phyloP scores from a whole-genome alignment of 805 yeast species.

The Candida coleopterorum region DNA sequence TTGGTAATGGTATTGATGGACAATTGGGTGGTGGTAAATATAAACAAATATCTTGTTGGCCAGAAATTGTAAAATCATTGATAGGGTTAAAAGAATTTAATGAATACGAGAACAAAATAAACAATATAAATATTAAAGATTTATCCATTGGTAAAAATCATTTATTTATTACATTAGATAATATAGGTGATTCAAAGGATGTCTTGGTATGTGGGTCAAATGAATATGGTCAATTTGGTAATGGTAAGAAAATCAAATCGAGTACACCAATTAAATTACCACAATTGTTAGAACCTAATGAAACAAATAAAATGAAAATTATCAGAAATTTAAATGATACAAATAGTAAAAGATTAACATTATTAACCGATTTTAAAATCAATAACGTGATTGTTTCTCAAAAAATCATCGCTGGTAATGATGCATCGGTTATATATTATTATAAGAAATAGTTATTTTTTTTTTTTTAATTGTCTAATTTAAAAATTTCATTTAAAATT shows the following conservation, averaged over 20 bases:
- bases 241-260: constrained; percentile 63
- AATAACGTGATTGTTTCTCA: constrained; percentile 42
- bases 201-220: constrained; percentile 83
- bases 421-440: constrained; percentile 62
- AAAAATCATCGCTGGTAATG: constrained; percentile 57
- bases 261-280: constrained; percentile 54
- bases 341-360: constrained; percentile 41
- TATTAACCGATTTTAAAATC: constrained; percentile 23
- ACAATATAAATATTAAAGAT: constrained; percentile 42
- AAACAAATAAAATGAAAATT: constrained; percentile 9
- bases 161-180: constrained; percentile 51
- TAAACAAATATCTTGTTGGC: constrained; percentile 67
- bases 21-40: constrained; percentile 78
- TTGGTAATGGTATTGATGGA: constrained; percentile 85
- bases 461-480: constrained; percentile 1
- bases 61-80: constrained; percentile 52
- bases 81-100: constrained; percentile 49
- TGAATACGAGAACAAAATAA: constrained; percentile 38
- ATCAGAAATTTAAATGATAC: constrained; percentile 25
- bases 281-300: constrained; percentile 53
- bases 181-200: constrained; percentile 42
- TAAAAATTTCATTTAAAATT: constrained; percentile 78
- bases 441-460: neutral
- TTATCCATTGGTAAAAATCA: constrained; percentile 68
- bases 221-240: constrained; percentile 78